Percentiles rank a stretch among this genome's conserved stretches.
phyloP scores from a whole-genome alignment of 2,329 filamentous ascomycete genomes.

The Pseudodiploospora longispora region DNA sequence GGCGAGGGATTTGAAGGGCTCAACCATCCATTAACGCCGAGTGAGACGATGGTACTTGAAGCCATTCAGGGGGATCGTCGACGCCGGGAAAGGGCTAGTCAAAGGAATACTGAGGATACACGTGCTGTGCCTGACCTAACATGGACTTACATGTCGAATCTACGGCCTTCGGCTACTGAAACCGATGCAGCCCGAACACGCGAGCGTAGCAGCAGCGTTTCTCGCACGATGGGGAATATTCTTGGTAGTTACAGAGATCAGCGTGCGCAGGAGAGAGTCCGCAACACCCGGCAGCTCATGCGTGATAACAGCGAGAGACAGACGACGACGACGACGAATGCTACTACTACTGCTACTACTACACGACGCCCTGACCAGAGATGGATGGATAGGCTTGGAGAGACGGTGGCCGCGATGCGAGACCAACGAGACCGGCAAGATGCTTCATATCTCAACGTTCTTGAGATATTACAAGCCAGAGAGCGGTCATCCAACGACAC shows the following conservation, averaged over 20 bases:
- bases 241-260: constrained; percentile 30
- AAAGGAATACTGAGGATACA: constrained; percentile 19
- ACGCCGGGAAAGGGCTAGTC: constrained; percentile 35
- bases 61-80: constrained; percentile 47
- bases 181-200: constrained; percentile 20
- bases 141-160: constrained; percentile 12
- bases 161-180: constrained; percentile 13
- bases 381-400: constrained; percentile 26
- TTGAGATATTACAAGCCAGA: constrained; percentile 29
- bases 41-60: constrained; percentile 49
- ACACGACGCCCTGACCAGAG: constrained; percentile 21
- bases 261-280: constrained; percentile 24
- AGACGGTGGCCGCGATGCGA: constrained; percentile 27
- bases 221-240: constrained; percentile 31
- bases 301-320: constrained; percentile 15
- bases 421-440: constrained; percentile 29
- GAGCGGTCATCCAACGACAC: constrained; percentile 22
- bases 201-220: constrained; percentile 28
- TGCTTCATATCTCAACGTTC: constrained; percentile 26
- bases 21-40: constrained; percentile 43
- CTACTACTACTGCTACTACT: neutral
- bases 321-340: neutral
- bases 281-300: constrained; percentile 24
- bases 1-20: constrained; percentile 32
- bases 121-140: constrained; percentile 9